Conservation (phyloP, 768 basidiomycete species). For the Suillus sp. region DNA sequence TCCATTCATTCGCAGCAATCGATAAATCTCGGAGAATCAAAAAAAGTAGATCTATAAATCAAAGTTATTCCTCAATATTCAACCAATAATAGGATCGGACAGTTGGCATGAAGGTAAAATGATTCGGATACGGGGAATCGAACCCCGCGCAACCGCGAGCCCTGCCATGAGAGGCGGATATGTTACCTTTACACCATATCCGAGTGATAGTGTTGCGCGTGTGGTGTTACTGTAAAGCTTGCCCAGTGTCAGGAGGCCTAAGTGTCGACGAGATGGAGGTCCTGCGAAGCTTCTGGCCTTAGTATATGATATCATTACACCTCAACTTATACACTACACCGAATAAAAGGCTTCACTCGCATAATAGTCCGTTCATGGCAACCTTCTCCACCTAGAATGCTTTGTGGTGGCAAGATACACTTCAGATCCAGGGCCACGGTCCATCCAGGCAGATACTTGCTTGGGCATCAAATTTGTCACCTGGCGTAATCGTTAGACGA, state of each 20-base stretch:
- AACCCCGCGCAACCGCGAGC: slow-evolving; percentile 56
- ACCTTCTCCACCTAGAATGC: slow-evolving; percentile 62
- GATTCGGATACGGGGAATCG: slow-evolving; percentile 55
- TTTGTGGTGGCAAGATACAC: slow-evolving; percentile 70
- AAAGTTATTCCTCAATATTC: neutral
- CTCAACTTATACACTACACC: neutral
- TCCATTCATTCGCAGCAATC: neutral
- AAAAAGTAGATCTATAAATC: neutral
- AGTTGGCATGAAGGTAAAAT: neutral
- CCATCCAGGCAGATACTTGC: slow-evolving; percentile 73
- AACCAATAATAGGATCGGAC: neutral
- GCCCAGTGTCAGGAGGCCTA: neutral
- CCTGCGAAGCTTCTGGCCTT: neutral
- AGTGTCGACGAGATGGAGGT: neutral
- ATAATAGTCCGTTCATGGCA: slow-evolving; percentile 11
- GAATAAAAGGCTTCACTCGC: neutral
- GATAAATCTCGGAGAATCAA: neutral
- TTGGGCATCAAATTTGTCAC: slow-evolving; percentile 73
- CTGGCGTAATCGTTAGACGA: slow-evolving; percentile 8
- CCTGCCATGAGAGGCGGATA: slow-evolving; percentile 3
- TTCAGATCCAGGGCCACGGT: slow-evolving; percentile 55
- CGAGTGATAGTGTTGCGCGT: neutral
- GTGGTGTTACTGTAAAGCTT: neutral
- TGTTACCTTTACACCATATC: slow-evolving; percentile 9
- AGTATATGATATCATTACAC: neutral